Percentiles rank a stretch among this genome's conserved stretches.
phyloP scores from a whole-genome alignment of 2,329 filamentous ascomycete species.

The Sporothrix pallida region DNA sequence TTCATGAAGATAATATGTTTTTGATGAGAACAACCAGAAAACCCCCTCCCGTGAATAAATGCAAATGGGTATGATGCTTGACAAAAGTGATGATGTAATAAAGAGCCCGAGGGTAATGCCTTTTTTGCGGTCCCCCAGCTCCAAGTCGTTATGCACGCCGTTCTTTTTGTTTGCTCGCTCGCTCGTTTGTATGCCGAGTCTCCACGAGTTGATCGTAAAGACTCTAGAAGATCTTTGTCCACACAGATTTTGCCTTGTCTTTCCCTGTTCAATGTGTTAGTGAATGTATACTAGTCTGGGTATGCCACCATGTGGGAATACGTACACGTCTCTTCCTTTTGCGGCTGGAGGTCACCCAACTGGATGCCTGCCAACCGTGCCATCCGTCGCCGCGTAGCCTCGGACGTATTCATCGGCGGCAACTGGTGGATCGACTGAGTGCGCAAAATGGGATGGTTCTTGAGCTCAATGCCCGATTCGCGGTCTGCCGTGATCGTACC shows the following conservation, averaged over 20 bases:
- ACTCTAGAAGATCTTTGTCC: conserved; percentile 14
- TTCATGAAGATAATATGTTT: background rate
- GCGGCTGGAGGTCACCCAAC: conserved; percentile 36
- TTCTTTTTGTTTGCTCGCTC: background rate
- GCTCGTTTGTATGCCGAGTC: background rate
- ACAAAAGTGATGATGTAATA: background rate
- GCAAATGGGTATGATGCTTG: conserved; percentile 36
- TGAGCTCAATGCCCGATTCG: conserved; percentile 37
- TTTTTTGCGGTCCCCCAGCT: background rate
- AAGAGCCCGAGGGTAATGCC: background rate
- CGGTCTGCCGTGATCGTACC: conserved; percentile 10
- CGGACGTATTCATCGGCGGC: conserved; percentile 11
- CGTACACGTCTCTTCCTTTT: conserved; percentile 33
- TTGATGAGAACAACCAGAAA: background rate
- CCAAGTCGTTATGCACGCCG: conserved; percentile 15
- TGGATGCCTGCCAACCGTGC: conserved; percentile 42
- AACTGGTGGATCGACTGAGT: conserved; percentile 14
- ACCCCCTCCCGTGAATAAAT: conserved; percentile 20
- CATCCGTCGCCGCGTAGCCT: conserved; percentile 42
- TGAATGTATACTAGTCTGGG: too few relatives aligned
- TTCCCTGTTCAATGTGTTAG: conserved; percentile 22
- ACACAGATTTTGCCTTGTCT: background rate
- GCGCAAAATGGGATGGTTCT: conserved; percentile 27
- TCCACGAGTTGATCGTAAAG: background rate
- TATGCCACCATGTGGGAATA: too few relatives aligned